Conservation (phyloP, 2,329 filamentous ascomycete species). For the Aspergillus brasiliensis region DNA sequence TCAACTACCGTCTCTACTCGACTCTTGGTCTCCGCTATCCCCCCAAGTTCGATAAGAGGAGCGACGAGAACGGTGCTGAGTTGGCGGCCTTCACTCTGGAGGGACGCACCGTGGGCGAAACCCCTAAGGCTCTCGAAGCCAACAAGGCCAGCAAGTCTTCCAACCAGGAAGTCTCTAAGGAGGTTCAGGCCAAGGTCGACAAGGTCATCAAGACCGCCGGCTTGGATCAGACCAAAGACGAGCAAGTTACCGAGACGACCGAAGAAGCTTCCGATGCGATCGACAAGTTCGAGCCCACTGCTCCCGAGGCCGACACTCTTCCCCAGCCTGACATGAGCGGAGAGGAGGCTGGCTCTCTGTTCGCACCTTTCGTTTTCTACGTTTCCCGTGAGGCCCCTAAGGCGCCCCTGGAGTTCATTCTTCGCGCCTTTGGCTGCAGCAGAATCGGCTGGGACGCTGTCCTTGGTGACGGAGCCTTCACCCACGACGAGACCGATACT, state of each 20-base stretch:
- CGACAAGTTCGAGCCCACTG: conserved; percentile 87
- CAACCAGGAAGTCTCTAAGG: conserved; percentile 64
- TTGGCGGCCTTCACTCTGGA: conserved; percentile 89
- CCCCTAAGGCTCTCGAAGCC: conserved; percentile 55
- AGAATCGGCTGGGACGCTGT: conserved; percentile 92
- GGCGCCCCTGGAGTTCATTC: conserved; percentile 86
- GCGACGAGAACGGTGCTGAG: conserved; percentile 88
- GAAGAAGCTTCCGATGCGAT: conserved; percentile 65
- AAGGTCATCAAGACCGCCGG: conserved; percentile 48
- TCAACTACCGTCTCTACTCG: conserved; percentile 95
- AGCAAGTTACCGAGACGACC: conserved; percentile 47
- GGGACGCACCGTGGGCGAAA: conserved; percentile 61
- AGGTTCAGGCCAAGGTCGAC: conserved; percentile 69
- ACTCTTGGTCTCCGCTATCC: conserved; percentile 90
- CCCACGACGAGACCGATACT: conserved; percentile 81
- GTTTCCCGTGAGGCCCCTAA: conserved; percentile 91
- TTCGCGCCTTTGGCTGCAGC: conserved; percentile 93
- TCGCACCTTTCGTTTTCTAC: conserved; percentile 86
- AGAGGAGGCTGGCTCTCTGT: conserved; percentile 72
- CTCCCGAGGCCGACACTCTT: conserved; percentile 80
- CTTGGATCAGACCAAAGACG: conserved; percentile 45
- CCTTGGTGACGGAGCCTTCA: conserved; percentile 89
- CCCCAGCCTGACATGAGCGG: conserved; percentile 72
- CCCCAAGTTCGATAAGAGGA: conserved; percentile 84
- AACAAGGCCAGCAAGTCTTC: conserved; percentile 54